Evolutionary conservation across 1,284 basidiomycete genomes (phyloP), one percentile per base, ranked within the genome.

Genomic region (Bjerkandera adusta): DNA sequence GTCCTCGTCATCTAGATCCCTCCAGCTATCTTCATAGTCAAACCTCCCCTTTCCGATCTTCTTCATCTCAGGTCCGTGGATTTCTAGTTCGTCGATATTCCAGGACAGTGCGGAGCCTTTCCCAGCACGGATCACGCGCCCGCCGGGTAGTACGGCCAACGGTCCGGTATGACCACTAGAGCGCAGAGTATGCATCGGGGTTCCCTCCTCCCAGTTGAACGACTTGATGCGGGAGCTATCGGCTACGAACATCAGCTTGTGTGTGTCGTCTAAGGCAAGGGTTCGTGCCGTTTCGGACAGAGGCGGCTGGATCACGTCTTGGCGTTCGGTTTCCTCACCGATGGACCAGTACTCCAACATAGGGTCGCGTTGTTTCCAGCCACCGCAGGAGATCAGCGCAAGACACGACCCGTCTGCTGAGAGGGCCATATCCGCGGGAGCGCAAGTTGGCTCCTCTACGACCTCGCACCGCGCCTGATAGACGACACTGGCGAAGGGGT

Each of bases 391-490:
- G 1, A 55, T 32, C 12, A 68, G 32, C 0, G 62, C 59, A 7
- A 73, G 47, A 37, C 62, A 65, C 3, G 57, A 54, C 0, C 61
- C 64, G 18, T 49, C 55, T 1, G 57, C 33, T 8, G 67, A 66
- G 2, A 69, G 45, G 13, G 43, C 35, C 39, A 70, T 43, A 10
- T 43, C 41, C 11, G 52, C 48, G 5, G 67, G 64, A 1, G 26
- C 5, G 21, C 26, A 12, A 20, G 61, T 59, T 3, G 36, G 25
- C 12, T 58, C 54, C 40, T 50, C 51, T 1, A 50, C 49, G 24
- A 71, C 56, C 43, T 72, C 69, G 49, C 64, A 69, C 24, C 68
- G 64, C 1, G 70, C 71, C 43, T 71, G 56, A 42, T 63, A 65
- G 13, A 73, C 58, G 12, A 56, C 46, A 2, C 54, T 61, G 4